These are phyloP conservation scores for Flaveria ramosissima DNA, from an alignment of 129 eudicot species.

Conservation along the genomic window DNA sequence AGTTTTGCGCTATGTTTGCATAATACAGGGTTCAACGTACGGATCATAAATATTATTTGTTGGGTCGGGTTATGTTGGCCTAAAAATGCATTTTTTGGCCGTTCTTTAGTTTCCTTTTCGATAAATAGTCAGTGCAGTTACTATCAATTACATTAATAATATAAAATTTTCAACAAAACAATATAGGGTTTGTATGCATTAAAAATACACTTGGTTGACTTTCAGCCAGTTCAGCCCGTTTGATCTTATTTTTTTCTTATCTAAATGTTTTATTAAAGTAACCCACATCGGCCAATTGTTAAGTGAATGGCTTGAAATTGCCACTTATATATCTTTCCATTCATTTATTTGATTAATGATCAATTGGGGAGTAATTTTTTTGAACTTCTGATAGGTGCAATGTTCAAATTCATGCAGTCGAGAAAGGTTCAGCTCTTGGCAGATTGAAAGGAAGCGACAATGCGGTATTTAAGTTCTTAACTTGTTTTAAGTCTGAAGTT, in stretches of 20 bases:
- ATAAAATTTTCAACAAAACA: not conserved
- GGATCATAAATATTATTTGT: not conserved
- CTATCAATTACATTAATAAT: not conserved
- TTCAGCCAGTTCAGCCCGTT: not conserved
- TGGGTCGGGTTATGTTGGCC: not conserved
- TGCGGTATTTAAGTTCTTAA: conserved; percentile 54
- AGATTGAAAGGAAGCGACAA: conserved; percentile 91
- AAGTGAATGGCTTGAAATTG: conserved; percentile 13
- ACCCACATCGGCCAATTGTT: not conserved
- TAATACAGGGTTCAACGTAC: conserved; percentile 73
- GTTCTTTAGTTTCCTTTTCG: not conserved
- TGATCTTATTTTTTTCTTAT: not conserved
- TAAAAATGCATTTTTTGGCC: not conserved
- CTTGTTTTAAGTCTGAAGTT: not conserved
- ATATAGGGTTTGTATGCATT: conserved; percentile 5
- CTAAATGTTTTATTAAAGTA: not conserved
- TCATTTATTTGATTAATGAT: conserved; percentile 10
- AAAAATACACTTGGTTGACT: not conserved
- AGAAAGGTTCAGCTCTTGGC: conserved; percentile 79
- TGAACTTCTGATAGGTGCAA: conserved; percentile 52
- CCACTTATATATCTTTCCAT: conserved; percentile 7
- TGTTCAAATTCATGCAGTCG: conserved; percentile 76
- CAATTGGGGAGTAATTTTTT: conserved; percentile 9
- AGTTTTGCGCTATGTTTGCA: conserved; percentile 88
- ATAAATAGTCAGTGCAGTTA: not conserved